Evolutionary conservation across 2,329 filamentous ascomycete species (phyloP).

Genomic region (Clonostachys solani): DNA sequence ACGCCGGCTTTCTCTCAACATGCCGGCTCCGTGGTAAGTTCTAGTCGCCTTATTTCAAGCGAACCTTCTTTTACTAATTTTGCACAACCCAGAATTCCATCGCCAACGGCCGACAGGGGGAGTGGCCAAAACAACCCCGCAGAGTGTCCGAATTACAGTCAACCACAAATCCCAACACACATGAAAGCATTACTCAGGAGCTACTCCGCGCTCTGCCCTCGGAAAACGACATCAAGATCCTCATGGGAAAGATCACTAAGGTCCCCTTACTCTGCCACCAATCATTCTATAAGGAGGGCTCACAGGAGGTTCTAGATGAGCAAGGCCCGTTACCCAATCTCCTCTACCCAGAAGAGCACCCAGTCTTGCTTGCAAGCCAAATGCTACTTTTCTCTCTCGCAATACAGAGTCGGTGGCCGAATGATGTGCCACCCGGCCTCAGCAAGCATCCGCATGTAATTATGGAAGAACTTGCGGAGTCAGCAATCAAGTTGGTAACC

Average conservation of each 20-base stretch:
- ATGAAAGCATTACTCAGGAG: neutral
- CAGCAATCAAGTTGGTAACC: neutral
- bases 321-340: neutral
- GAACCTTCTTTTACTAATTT: too few species aligned
- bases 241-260: neutral
- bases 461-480: neutral
- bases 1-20: too few species aligned
- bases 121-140: too few species aligned
- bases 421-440: neutral
- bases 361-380: neutral
- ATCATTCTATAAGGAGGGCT: neutral
- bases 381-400: neutral
- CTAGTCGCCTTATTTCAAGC: too few species aligned
- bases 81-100: too few species aligned
- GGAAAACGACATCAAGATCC: neutral
- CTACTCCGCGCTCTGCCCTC: neutral
- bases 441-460: neutral
- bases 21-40: too few species aligned
- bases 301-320: neutral
- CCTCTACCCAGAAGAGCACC: neutral
- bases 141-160: neutral
- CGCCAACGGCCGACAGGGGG: too few species aligned
- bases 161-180: neutral
- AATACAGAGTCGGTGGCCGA: neutral
- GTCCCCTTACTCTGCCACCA: neutral